Conservation (phyloP, 2,329 filamentous ascomycete genomes). For the Ophiostoma sp. region DNA sequence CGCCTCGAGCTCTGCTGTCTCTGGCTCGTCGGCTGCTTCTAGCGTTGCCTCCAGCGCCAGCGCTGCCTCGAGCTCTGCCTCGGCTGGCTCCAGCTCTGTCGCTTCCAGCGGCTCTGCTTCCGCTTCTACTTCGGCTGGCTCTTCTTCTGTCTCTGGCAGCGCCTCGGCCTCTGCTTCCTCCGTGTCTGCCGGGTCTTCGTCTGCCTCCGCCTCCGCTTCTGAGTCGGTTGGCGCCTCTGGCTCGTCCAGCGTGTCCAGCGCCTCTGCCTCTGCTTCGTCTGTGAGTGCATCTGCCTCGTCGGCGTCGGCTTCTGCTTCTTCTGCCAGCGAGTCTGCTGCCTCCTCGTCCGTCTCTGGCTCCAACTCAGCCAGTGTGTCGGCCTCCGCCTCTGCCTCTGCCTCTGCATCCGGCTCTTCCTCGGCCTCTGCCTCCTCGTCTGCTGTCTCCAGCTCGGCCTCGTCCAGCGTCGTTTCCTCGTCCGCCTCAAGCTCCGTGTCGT, state of each 20-base stretch:
- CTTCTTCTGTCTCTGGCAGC: not conserved
- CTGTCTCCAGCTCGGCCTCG: not conserved
- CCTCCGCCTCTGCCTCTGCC: not conserved
- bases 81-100: not conserved
- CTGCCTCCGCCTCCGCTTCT: not conserved
- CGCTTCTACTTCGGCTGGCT: not conserved
- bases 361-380: not conserved
- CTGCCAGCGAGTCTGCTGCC: not conserved
- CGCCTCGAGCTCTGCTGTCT: not conserved
- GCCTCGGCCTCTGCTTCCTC: not conserved
- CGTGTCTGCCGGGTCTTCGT: not conserved
- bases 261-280: not conserved
- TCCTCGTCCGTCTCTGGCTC: not conserved
- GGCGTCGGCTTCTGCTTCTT: not conserved
- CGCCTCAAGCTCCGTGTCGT: not conserved
- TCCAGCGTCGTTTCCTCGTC: not conserved
- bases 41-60: not conserved
- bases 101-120: not conserved
- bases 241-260: not conserved
- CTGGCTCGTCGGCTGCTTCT: not conserved
- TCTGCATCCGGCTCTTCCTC: not conserved
- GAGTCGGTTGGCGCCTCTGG: not conserved
- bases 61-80: not conserved
- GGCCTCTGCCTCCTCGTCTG: not conserved
- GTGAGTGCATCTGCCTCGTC: not conserved